Conservation (phyloP, 2,329 filamentous ascomycete genomes). For the Claviceps maximensis region DNA sequence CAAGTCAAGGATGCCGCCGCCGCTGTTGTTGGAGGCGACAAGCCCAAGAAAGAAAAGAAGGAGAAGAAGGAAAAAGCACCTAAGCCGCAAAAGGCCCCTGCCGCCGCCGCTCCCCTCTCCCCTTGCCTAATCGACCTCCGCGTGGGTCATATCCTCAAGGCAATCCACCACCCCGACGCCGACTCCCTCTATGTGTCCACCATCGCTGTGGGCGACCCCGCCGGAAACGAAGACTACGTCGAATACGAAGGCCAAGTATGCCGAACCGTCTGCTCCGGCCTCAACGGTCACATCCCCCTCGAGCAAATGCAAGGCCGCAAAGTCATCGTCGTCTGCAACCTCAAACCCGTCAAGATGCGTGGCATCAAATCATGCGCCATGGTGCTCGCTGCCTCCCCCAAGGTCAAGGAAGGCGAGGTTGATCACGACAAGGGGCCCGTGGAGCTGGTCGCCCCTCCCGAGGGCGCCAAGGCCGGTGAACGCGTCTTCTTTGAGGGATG, state of each 20-base stretch:
- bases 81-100: slow-evolving; percentile 55
- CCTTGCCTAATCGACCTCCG: slow-evolving; percentile 86
- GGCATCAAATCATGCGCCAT: slow-evolving; percentile 68
- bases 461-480: slow-evolving; percentile 67
- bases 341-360: slow-evolving; percentile 99
- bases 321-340: slow-evolving; percentile 89
- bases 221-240: slow-evolving; percentile 69
- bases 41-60: slow-evolving; percentile 77
- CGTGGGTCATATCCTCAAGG: slow-evolving; percentile 94
- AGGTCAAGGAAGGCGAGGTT: slow-evolving; percentile 64
- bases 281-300: slow-evolving; percentile 84
- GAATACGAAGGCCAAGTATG: slow-evolving; percentile 87
- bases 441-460: slow-evolving; percentile 78
- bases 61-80: slow-evolving; percentile 85
- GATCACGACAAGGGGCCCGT: slow-evolving; percentile 81
- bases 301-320: slow-evolving; percentile 96
- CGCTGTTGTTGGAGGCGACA: slow-evolving; percentile 21
- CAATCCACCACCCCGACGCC: slow-evolving; percentile 88
- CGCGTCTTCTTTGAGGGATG: slow-evolving; percentile 89
- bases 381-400: slow-evolving; percentile 91
- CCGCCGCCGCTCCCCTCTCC: slow-evolving; percentile 62
- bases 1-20: slow-evolving; percentile 31
- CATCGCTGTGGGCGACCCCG: slow-evolving; percentile 81
- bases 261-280: slow-evolving; percentile 90
- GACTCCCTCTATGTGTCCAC: slow-evolving; percentile 93